Evolutionary conservation across 2,329 filamentous ascomycete species (phyloP), one percentile per base, ranked within the genome.

Genomic region (Alternaria solani): DNA sequence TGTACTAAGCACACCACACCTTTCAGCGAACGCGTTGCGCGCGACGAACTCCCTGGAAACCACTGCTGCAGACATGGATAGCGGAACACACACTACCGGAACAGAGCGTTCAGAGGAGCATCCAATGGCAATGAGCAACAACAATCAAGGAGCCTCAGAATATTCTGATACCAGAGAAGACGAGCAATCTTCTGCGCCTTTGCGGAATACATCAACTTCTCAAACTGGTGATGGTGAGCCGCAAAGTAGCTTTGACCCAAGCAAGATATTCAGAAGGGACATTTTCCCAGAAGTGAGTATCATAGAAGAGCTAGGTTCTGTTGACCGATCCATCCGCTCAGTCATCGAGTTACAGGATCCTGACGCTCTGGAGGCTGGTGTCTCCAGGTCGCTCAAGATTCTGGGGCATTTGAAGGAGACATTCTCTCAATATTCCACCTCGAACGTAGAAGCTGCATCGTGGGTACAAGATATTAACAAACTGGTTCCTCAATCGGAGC

Each of bases 391-490:
- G 0, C 44, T 81, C 11, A 62, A 75, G 5, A 51, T 81, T 7
- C 70, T 84, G 0, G 62, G 78, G 5, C 62, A 64, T 5, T 61
- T 84, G 0, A 74, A 77, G 44, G 34, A 51, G 4, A 66, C 67
- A 4, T 70, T 84, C 12, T 41, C 64, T 5, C 62, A 66, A 25
- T 64, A 75, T 11, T 59, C 57, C 5, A 23, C 8, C 6, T 47
- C 28, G 3, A 65, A 56, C 18, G 36, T 16, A n/a, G 80, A 83
- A 57, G 78, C 75, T 2, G 58, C 68, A n/a, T 62, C 73, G 20
- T 85, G 81, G 81, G 57, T 80, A 7, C 57, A 77, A 20, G 69
- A 80, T 12, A 82, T 85, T 39, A 72, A 81, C 3, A 76, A 77
- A 3, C 69, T 85, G 0, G 71, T 77, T 28, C 72, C 78, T 3